Evolutionary conservation across 306 rosid species (phyloP), one percentile per base, ranked within the genome.

Genomic region (Castanea mollissima): DNA sequence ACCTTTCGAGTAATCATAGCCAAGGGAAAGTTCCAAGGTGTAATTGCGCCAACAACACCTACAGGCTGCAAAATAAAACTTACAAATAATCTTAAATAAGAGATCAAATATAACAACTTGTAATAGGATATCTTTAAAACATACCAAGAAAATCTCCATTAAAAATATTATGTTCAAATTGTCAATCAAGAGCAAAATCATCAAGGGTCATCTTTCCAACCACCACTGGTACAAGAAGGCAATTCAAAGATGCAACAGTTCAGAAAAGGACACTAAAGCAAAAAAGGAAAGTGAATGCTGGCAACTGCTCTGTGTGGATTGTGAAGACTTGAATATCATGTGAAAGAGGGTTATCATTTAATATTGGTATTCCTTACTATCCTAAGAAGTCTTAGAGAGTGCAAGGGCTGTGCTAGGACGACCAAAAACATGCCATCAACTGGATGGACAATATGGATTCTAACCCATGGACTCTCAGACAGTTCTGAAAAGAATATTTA

Each of bases 1-100:
- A 89, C 99, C 96, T 95, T 95, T 72, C 99, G 89, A 56, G 99
- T 93, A 72, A 95, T 93, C 99, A 95, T 95, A 64, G 99, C 99
- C 77, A 95, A 80, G 12, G 99, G 99, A 82, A 95, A 95, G 88
- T 95, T 95, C 99, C 99, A 93, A 59, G 98, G 99, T 19, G 97
- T 76, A 79, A 95, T 86, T 32, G 97, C 91, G 69, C 97, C 99
- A 74, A 93, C 99, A 85, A 95, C 98, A 82, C 99, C 99, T 58
- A 95, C 94, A 75, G 99, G 98, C 99, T 95, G 91, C 85, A 91
- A 82, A 79, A 78, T 20, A 75, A 57, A 71, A 74, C 63, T 62
- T 41, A 64, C 23, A 64, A 54, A 73, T 20, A 27, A 18, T 13
- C 41, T 41, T 18, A 63, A 51, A 32, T 54, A 5, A 5, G 51